Base-by-base conservation (phyloP, 805 yeast species). In the Starmera pachycereana region DNA sequence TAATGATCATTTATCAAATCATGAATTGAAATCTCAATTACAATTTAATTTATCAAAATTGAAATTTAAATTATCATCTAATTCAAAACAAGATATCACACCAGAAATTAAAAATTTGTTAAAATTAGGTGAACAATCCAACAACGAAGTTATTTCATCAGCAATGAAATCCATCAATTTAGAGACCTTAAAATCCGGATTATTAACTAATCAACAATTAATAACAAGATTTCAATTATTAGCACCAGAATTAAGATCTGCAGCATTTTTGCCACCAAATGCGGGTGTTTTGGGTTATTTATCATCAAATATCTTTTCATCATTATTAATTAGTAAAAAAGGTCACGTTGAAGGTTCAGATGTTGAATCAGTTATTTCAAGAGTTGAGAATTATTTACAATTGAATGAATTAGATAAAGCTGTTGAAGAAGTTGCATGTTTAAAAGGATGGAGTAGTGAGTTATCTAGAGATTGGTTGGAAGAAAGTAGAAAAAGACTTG, bases 221-320 rank as follows among this genome's bases (percentile, higher is more conserved):
- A 50, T 51, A 36, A 45, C 59, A 10, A 49, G 59, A 48, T 55
- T 53, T 85, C 75, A 78, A 47, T 65, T 79, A 40, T 70, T 92
- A 44, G 79, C 73, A 18, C 92, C 94, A 12, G 95, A 90, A 63
- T 75, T 92, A 56, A 80, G 95, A 61, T 76, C 87, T 28, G 89
- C 94, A 8, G 78, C 96, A 5, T 66, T 92, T 51, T 74, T 89
- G 45, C 97, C 97, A 40, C 95, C 94, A 51, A 85, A 90, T 55
- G 95, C 98, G 22, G 98, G 98, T 55, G 73, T 92, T 40, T 74
- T 90, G 51, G 97, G 96, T 28, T 96, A 92, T 61, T 60, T 88
- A 34, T 73, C 94, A 7, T 89, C 97, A 13, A 69, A 72, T 48
- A 41, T 87, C 8, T 83, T 89, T 57, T 81, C 95, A 30, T 75